Evolutionary conservation across 768 basidiomycete species (phyloP).

Genomic region (Amanita thiersii): DNA sequence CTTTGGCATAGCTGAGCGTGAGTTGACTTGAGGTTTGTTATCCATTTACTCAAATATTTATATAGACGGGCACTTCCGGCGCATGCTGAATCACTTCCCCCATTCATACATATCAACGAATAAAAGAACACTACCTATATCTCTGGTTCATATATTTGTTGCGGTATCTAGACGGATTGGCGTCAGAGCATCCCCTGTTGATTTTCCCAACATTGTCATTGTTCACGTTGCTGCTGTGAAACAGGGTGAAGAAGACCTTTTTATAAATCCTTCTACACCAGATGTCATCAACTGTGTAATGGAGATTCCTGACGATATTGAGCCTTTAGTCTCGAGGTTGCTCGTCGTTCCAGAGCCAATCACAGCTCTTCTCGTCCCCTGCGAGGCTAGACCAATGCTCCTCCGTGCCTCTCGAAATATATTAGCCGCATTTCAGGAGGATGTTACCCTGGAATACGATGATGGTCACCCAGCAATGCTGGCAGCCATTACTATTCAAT

Average conservation of each 20-base stretch:
- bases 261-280: constrained; percentile 30
- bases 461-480: constrained; percentile 23
- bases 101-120: constrained; percentile 45
- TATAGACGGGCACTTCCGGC: constrained; percentile 29
- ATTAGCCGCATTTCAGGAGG: constrained; percentile 13
- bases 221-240: constrained; percentile 35
- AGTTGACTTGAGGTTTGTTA: constrained; percentile 11
- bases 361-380: constrained; percentile 10
- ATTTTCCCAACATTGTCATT: constrained; percentile 50
- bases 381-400: constrained; percentile 12
- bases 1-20: constrained; percentile 36
- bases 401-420: constrained; percentile 17
- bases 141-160: constrained; percentile 51
- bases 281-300: constrained; percentile 24
- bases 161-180: constrained; percentile 44
- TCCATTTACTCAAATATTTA: constrained; percentile 3
- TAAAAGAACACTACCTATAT: constrained; percentile 49
- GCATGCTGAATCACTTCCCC: constrained; percentile 49
- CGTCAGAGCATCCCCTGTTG: constrained; percentile 42
- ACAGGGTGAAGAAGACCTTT: constrained; percentile 35
- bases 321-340: constrained; percentile 4
- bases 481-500: constrained; percentile 25
- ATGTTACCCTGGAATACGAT: constrained; percentile 13
- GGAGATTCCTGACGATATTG: constrained; percentile 12
- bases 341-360: constrained; percentile 5